Conservation (phyloP, 176 grass and related monocot species). For the Phragmites australis region DNA sequence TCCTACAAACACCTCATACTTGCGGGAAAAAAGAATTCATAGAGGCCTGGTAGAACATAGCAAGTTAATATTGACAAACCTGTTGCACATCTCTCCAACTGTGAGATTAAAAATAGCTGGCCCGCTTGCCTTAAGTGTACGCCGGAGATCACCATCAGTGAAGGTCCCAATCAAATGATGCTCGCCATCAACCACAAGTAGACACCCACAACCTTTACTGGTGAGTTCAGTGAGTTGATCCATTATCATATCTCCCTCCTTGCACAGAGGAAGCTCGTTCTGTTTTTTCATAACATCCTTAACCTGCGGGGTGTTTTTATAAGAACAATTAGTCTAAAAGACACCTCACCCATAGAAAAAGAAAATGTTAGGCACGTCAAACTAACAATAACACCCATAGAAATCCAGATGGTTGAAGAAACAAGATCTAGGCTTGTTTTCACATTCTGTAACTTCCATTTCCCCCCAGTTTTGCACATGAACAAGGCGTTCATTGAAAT, state of each 20-base stretch:
- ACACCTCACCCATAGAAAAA: background rate
- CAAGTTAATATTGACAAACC: conserved; percentile 53
- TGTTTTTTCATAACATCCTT: conserved; percentile 99
- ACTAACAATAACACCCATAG: background rate
- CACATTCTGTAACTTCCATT: conserved; percentile 7
- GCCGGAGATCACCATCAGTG: conserved; percentile 81
- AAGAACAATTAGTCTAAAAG: background rate
- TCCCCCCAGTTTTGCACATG: background rate
- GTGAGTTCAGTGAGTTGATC: conserved; percentile 89
- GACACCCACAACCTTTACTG: conserved; percentile 85
- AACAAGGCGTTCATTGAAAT: conserved; percentile 25
- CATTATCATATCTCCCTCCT: conserved; percentile 98
- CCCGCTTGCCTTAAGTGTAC: conserved; percentile 74
- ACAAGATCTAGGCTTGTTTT: background rate
- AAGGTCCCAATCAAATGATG: conserved; percentile 84
- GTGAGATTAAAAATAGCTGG: conserved; percentile 74
- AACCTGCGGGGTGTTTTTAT: conserved; percentile 52
- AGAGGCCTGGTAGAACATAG: background rate
- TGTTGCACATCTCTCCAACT: conserved; percentile 96
- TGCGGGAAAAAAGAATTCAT: background rate
- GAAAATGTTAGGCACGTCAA: conserved; percentile 13
- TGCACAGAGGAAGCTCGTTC: conserved; percentile 84
- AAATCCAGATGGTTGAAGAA: background rate
- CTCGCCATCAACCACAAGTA: conserved; percentile 87
- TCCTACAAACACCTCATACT: background rate